Evolutionary conservation across 2,329 filamentous ascomycete genomes (phyloP), one percentile per base, ranked within the genome.

Genomic region (Trichoderma sp.): DNA sequence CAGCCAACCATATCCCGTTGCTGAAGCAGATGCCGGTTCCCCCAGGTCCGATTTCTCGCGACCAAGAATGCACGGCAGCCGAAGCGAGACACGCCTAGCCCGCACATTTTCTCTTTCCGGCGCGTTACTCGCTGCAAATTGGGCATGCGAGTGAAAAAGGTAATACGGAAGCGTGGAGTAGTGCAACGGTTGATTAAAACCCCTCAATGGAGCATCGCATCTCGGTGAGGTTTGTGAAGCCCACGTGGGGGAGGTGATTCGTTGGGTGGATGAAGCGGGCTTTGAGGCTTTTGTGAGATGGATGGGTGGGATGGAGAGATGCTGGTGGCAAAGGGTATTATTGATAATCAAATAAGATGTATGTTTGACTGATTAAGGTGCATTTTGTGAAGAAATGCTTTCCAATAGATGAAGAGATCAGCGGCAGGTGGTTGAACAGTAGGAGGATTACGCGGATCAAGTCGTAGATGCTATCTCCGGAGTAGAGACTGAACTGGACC

Each of bases 171-270:
- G 14, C 50, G 18, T 21, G 31, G 64, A 45, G 38, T 11, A 4
- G 29, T 56, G 27, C 65, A 35, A 16, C n/a, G 21, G n/a, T 21
- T 16, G 33, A 71, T 45, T 21, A 65, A 65, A 69, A 71, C 41
- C 67, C 53, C 21, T 56, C 60, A 60, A 64, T 63, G 56, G 69
- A 64, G 16, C 59, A 33, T n/a, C 1, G 29, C 31, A 53, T 56
- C 29, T 56, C 59, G 69, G 59, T 56, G 59, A 69, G 24, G 53
- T 41, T 71, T 18, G 59, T 53, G 38, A 33, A 50, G 69, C 31
- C 78, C 80, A 82, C 81, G 81, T 82, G 81, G 80, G 81, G 81
- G 77, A 71, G 76, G 76, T 82, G 80, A 82, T 81, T 82, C 80
- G 81, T 53, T 59, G 71, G 53, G 18, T 64, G 60, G 60, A 27